These are phyloP conservation scores for Microbotryum violaceum DNA, from an alignment of 1,284 basidiomycete genomes.

Conservation along the genomic window DNA sequence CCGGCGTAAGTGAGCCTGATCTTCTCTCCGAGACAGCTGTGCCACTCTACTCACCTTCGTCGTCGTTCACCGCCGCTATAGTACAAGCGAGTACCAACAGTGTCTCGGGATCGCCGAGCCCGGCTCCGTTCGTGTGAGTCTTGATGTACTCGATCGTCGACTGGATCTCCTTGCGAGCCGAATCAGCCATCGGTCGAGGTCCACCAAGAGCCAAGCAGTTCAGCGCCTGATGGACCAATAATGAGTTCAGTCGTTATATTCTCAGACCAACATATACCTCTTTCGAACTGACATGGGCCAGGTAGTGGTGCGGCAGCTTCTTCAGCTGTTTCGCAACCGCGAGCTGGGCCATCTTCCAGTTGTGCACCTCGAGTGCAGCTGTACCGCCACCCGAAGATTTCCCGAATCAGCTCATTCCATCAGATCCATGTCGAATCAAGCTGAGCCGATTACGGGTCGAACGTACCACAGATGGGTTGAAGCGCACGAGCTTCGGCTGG, in stretches of 20 bases:
- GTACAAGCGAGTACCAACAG: constrained; percentile 38
- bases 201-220: constrained; percentile 73
- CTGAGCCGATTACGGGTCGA: too few species aligned
- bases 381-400: neutral
- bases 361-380: constrained; percentile 75
- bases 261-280: constrained; percentile 1
- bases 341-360: constrained; percentile 73
- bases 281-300: constrained; percentile 55
- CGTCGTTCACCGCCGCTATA: constrained; percentile 62
- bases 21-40: neutral
- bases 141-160: constrained; percentile 39
- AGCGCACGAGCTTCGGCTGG: too few species aligned
- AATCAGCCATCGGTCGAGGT: constrained; percentile 65
- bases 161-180: constrained; percentile 52
- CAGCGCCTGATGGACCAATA: constrained; percentile 52
- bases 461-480: too few species aligned
- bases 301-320: constrained; percentile 61
- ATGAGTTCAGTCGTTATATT: neutral
- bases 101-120: constrained; percentile 54
- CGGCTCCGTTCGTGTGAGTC: constrained; percentile 60
- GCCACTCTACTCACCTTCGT: constrained; percentile 61
- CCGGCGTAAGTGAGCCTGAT: neutral
- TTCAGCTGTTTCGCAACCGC: constrained; percentile 76
- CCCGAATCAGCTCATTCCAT: too few species aligned
- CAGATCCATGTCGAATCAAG: too few species aligned